phyloP scores from a whole-genome alignment of 2,329 filamentous ascomycete species.

The Beauveria medogensis region DNA sequence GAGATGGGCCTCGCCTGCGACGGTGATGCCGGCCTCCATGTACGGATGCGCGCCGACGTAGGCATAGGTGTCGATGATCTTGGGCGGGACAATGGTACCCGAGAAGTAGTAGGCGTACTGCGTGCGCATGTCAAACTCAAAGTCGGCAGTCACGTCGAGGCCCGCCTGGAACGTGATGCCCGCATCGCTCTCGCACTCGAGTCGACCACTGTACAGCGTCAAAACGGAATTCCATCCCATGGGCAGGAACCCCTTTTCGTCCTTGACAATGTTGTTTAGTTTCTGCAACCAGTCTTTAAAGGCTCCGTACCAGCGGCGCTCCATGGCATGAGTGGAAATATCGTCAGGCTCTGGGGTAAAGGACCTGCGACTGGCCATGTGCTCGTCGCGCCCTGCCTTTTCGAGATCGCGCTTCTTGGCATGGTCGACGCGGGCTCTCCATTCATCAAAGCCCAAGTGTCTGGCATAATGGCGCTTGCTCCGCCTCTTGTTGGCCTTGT shows the following conservation, averaged over 20 bases:
- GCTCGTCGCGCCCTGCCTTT: not conserved
- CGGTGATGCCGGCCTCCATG: slow-evolving; percentile 4
- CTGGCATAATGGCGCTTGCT: not conserved
- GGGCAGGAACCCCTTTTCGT: slow-evolving; percentile 11
- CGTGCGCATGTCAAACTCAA: slow-evolving; percentile 10
- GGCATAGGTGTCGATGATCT: slow-evolving; percentile 10
- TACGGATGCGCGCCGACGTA: slow-evolving; percentile 12
- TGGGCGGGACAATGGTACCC: slow-evolving; percentile 11
- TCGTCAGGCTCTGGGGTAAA: not conserved
- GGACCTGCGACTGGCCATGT: not conserved
- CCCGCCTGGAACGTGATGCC: not conserved
- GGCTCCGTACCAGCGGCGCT: slow-evolving; percentile 14
- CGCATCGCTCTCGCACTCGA: slow-evolving; percentile 4
- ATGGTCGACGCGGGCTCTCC: not conserved
- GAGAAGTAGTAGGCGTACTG: slow-evolving; percentile 16
- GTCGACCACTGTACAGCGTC: slow-evolving; percentile 9
- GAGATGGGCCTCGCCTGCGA: slow-evolving; percentile 10
- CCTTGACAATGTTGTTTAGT: slow-evolving; percentile 11
- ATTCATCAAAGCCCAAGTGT: not conserved
- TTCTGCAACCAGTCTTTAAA: slow-evolving; percentile 15
- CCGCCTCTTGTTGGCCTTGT: not conserved
- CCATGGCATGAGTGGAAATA: not conserved
- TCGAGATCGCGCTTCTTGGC: not conserved
- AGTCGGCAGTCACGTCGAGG: not conserved
- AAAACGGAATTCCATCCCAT: slow-evolving; percentile 10